These are phyloP conservation scores for Styphnolobium japonicum DNA, from an alignment of 306 rosid species.

Conservation along the genomic window DNA sequence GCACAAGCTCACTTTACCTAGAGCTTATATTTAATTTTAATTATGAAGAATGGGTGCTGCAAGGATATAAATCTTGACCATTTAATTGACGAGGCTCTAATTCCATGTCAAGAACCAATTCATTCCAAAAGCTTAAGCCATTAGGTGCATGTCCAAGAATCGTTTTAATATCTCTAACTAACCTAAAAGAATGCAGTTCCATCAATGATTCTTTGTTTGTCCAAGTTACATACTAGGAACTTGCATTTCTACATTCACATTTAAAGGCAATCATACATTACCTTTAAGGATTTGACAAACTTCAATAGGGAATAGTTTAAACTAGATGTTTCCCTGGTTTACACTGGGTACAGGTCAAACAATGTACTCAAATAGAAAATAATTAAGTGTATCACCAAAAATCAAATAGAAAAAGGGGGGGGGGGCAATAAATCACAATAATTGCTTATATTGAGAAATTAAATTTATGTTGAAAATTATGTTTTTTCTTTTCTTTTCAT, in stretches of 20 bases:
- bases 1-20: background rate
- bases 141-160: background rate
- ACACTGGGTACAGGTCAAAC: background rate
- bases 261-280: background rate
- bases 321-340: background rate
- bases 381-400: background rate
- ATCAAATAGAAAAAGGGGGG: background rate
- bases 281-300: background rate
- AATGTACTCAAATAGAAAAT: background rate
- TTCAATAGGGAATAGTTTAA: background rate
- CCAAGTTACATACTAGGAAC: background rate
- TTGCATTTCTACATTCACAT: constrained; percentile 8
- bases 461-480: background rate
- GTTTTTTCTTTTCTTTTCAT: background rate
- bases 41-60: background rate
- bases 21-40: background rate
- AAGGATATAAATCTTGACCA: background rate
- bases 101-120: background rate
- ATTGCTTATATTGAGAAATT: constrained; percentile 2
- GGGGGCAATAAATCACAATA: background rate
- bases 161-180: background rate
- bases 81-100: background rate
- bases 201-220: background rate
- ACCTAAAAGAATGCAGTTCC: constrained; percentile 4
- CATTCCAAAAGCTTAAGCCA: background rate